Evolutionary conservation across 768 basidiomycete species (phyloP), one percentile per base, ranked within the genome.

Genomic region (Lactarius trivialis): DNA sequence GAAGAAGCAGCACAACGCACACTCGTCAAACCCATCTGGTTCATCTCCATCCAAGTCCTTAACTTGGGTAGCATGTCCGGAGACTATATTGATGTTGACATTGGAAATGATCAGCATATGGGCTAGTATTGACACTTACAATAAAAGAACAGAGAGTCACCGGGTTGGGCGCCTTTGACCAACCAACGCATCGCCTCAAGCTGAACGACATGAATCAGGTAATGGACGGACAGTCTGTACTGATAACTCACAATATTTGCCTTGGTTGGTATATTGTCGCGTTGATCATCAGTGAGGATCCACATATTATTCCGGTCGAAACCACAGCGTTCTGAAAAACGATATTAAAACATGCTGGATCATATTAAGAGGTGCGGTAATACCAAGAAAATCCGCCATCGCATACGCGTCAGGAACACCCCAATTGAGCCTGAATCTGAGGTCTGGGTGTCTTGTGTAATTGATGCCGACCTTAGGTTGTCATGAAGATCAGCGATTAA

Each of bases 371-470:
- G 28, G 1, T 11, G 4, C 5, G 0, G 7, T 17, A 1, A 26
- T 60, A 60, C 60, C n/a, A 14, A 60, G 53, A 37, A 55, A 60
- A 28, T 1, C 14, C 5, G 60, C 60, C 24, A 55, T 55, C 14
- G 2, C 2, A 5, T 24, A 4, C 0, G 54, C 54, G n/a, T 60
- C 60, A 6, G 17, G 1, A n/a, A 21, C 6, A 15, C 17, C 26
- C 14, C 7, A 2, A 14, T 6, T 9, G 4, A 60, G 24, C 14
- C n/a, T 4, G 4, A 55, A 37, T 7, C 1, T 1, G 26, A 4
- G 43, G 26, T 37, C 11, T 19, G 0, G n/a, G 11, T 60, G 53
- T 0, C 0, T 2, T 1, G 9, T 12, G 9, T 55, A 60, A 39
- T 60, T 39, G 54, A 24, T 55, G 34, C 60, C 60, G 17, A 60